Evolutionary conservation across 768 basidiomycete genomes (phyloP).

Genomic region (Amanita rubescens): DNA sequence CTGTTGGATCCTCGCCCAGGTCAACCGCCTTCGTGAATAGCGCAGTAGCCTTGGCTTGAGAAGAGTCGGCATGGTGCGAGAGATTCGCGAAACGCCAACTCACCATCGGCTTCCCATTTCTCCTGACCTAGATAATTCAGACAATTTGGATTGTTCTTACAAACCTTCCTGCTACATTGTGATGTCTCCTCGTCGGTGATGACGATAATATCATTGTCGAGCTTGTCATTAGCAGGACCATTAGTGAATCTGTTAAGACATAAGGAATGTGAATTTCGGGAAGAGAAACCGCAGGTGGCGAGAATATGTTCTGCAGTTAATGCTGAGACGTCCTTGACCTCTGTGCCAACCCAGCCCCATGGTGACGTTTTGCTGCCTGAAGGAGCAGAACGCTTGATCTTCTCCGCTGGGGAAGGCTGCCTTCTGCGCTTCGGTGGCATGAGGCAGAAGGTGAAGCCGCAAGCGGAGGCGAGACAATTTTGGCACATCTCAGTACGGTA

Average conservation of each 20-base stretch:
- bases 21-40: constrained; percentile 45
- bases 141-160: constrained; percentile 77
- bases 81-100: not conserved
- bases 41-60: constrained; percentile 40
- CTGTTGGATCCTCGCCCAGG: constrained; percentile 48
- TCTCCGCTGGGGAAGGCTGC: constrained; percentile 51
- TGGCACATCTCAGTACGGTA: not conserved
- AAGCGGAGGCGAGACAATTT: constrained; percentile 9
- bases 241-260: constrained; percentile 50
- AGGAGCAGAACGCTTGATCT: constrained; percentile 50
- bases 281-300: constrained; percentile 60
- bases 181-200: constrained; percentile 60
- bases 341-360: constrained; percentile 82
- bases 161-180: constrained; percentile 52
- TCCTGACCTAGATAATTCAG: constrained; percentile 84
- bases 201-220: constrained; percentile 57
- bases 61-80: not conserved
- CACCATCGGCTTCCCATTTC: constrained; percentile 71
- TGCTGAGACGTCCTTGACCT: constrained; percentile 44
- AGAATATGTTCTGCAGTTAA: constrained; percentile 63
- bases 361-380: constrained; percentile 36
- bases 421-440: constrained; percentile 59
- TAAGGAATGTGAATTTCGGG: constrained; percentile 38
- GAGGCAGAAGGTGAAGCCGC: not conserved
- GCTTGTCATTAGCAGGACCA: constrained; percentile 28